Evolutionary conservation across 1,284 basidiomycete genomes (phyloP).

Genomic region (Porogramme epimiltina): DNA sequence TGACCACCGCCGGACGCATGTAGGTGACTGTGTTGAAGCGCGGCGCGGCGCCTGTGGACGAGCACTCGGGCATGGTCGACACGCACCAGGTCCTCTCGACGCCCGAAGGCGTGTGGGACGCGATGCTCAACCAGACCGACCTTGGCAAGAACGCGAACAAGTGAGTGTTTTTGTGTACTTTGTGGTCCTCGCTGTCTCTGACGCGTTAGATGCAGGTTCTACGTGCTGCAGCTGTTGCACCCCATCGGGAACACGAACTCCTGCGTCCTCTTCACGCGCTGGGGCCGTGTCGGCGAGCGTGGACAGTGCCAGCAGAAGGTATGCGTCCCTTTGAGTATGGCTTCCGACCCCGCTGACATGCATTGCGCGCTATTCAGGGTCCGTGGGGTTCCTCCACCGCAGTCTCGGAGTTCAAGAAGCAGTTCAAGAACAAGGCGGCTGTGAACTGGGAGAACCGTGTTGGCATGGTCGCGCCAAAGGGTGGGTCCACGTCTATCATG

Average conservation of each 20-base stretch:
- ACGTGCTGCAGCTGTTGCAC: constrained; percentile 64
- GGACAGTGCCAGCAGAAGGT: constrained; percentile 57
- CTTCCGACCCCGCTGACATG: no score
- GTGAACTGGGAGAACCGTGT: constrained; percentile 53
- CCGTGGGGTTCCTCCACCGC: constrained; percentile 39
- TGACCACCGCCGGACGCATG: neutral
- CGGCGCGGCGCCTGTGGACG: constrained; percentile 64
- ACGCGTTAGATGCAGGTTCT: no score
- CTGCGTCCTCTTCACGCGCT: constrained; percentile 53
- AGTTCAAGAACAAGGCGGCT: constrained; percentile 59
- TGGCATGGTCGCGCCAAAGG: constrained; percentile 57
- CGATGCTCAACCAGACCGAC: constrained; percentile 72
- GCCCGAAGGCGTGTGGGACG: constrained; percentile 57
- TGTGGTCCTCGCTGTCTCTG: no score
- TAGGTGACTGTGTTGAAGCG: constrained; percentile 60
- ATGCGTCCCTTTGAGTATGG: neutral
- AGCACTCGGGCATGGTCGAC: constrained; percentile 46
- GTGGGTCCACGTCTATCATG: constrained; percentile 30
- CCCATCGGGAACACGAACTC: constrained; percentile 42
- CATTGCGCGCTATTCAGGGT: no score
- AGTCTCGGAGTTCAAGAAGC: constrained; percentile 58
- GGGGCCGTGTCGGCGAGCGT: constrained; percentile 63
- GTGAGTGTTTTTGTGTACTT: constrained; percentile 32
- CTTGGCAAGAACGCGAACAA: constrained; percentile 65
- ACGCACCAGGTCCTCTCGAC: constrained; percentile 59